A percentile compares a stretch with the other conserved stretches of the same genome.
Conservation (phyloP, 768 basidiomycete species). For the Clitopilus passeckerianus region DNA sequence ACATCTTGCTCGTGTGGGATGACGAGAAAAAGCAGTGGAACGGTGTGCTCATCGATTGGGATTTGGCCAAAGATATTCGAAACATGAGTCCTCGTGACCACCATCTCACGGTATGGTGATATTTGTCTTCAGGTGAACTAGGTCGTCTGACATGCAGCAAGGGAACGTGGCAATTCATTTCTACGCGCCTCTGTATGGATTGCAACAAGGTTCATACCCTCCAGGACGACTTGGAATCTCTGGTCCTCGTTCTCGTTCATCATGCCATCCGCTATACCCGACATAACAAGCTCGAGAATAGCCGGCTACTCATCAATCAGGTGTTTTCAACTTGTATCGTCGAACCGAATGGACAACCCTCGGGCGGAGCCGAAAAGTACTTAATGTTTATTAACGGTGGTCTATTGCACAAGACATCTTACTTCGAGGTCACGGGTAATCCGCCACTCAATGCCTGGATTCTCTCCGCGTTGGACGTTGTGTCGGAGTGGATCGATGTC, state of each 20-base stretch:
- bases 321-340: background rate
- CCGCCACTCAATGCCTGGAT: background rate
- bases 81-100: background rate
- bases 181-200: background rate
- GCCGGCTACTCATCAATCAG: background rate
- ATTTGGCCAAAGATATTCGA: background rate
- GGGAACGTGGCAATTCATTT: background rate
- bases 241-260: background rate
- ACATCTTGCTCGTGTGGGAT: background rate
- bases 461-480: background rate
- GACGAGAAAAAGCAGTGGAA: background rate
- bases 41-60: background rate
- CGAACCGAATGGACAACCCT: background rate
- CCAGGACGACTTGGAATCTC: slow-evolving; percentile 1
- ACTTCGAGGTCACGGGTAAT: background rate
- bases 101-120: background rate
- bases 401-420: no score
- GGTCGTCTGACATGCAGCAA: background rate
- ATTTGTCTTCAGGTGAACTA: background rate
- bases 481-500: background rate
- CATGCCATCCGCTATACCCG: background rate
- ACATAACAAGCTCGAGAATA: background rate
- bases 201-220: background rate
- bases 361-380: no score
- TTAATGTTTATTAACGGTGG: no score